A percentile compares a stretch with the other conserved stretches of the same genome.
Conservation (phyloP, 768 basidiomycete species). For the Cystobasidium onofrii region DNA sequence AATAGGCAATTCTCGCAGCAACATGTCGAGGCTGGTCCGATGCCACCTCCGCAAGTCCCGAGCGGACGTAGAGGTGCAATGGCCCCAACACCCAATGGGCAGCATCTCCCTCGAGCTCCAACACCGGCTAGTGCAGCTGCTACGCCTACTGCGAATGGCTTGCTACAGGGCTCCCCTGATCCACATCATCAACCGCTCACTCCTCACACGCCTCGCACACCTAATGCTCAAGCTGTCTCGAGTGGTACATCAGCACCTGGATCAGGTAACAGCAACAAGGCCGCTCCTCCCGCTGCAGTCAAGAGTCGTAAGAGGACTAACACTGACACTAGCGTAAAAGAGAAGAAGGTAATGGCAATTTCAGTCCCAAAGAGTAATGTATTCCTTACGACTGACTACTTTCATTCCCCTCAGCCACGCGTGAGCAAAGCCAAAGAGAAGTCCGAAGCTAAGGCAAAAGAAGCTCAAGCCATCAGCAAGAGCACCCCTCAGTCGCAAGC, state of each 20-base stretch:
- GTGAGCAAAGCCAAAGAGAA: neutral
- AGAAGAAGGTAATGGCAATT: conserved; percentile 12
- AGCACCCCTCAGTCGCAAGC: neutral
- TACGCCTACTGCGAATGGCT: conserved; percentile 8
- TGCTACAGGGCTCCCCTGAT: conserved; percentile 9
- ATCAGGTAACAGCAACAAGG: neutral
- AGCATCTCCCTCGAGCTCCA: neutral
- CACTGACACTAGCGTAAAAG: conserved; percentile 6
- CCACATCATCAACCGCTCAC: neutral
- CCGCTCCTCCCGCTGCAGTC: neutral
- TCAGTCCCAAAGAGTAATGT: neutral
- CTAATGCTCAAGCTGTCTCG: conserved; percentile 5
- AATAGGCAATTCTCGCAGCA: neutral
- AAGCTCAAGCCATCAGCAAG: neutral
- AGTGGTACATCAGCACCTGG: neutral
- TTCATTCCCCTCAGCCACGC: neutral
- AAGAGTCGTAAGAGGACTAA: conserved; percentile 15
- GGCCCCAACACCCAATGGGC: neutral
- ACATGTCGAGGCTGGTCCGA: neutral
- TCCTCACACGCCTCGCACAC: conserved; percentile 9
- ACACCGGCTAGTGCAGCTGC: conserved; percentile 4
- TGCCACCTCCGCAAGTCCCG: neutral
- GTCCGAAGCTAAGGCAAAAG: neutral
- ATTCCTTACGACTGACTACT: neutral
- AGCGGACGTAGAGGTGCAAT: neutral